Percentiles rank a stretch among this genome's conserved stretches.
These are phyloP conservation scores for Oidiodendron maius DNA, from an alignment of 495 filamentous ascomycete genomes.

Conservation along the genomic window DNA sequence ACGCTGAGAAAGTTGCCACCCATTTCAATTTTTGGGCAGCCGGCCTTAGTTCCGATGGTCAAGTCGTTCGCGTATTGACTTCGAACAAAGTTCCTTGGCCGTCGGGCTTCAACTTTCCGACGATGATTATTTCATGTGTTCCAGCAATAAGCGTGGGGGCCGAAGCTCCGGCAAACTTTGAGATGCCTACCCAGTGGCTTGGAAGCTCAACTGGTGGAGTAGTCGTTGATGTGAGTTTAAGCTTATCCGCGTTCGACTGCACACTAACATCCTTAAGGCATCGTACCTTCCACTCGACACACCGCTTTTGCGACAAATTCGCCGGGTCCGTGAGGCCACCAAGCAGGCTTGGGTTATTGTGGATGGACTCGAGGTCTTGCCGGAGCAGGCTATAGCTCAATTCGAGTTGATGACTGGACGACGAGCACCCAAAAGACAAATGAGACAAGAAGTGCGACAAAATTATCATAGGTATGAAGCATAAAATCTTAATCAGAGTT, in stretches of 20 bases:
- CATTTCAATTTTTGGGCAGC: conserved; percentile 63
- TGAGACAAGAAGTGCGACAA: conserved; percentile 62
- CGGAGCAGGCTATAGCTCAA: conserved; percentile 77
- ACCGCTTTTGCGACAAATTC: conserved; percentile 62
- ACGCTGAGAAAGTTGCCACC: conserved; percentile 56
- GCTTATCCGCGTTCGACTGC: too few relatives aligned
- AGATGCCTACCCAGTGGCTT: conserved; percentile 69
- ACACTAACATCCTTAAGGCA: conserved; percentile 34
- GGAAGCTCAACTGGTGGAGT: conserved; percentile 73
- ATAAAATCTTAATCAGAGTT: too few relatives aligned
- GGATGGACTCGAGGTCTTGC: conserved; percentile 74
- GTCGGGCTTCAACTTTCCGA: conserved; percentile 53
- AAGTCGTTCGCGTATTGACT: conserved; percentile 54
- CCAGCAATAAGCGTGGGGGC: conserved; percentile 60
- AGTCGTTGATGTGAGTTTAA: conserved; percentile 55
- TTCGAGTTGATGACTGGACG: conserved; percentile 83
- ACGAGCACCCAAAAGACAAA: conserved; percentile 66
- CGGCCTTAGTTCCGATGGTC: conserved; percentile 35
- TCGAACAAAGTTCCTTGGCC: conserved; percentile 63
- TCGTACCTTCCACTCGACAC: conserved; percentile 72
- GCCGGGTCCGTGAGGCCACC: conserved; percentile 49
- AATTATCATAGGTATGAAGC: conserved; percentile 35
- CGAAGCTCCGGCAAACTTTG: conserved; percentile 64
- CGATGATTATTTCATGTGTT: conserved; percentile 72
- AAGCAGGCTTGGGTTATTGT: conserved; percentile 67